Conservation (phyloP, 768 basidiomycete species). For the Lentinula raphanica region DNA sequence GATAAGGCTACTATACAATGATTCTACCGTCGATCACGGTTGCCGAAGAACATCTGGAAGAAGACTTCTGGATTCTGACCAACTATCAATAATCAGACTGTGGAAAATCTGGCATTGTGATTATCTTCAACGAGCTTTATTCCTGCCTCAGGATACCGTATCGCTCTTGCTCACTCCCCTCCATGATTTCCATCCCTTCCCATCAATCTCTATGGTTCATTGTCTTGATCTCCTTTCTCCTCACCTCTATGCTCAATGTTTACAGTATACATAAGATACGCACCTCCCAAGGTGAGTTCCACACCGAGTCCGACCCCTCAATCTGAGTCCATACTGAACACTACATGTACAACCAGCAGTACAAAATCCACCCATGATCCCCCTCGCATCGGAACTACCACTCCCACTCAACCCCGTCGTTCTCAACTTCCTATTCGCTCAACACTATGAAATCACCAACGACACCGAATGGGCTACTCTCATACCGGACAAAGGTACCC, state of each 20-base stretch:
- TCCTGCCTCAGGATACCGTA: background rate
- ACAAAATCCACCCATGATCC: background rate
- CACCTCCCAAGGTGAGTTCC: background rate
- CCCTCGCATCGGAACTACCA: slow-evolving; percentile 9
- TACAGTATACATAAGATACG: background rate
- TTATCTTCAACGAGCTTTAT: background rate
- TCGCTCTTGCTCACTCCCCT: background rate
- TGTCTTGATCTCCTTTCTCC: background rate
- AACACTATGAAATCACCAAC: background rate
- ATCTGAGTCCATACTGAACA: no score
- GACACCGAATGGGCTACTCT: background rate
- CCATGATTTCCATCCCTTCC: background rate
- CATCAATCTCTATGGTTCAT: background rate
- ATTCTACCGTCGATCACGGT: background rate
- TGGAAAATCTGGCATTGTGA: background rate
- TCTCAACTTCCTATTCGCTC: slow-evolving; percentile 1
- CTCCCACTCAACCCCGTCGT: slow-evolving; percentile 1
- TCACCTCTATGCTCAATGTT: background rate
- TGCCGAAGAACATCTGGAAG: background rate
- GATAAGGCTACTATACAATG: background rate
- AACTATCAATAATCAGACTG: no score
- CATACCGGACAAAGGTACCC: background rate
- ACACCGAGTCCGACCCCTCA: background rate
- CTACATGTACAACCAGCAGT: background rate
- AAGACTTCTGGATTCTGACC: background rate